Percentiles rank a stretch among this genome's conserved stretches.
Conservation (phyloP, 495 filamentous ascomycete genomes). For the Aspergillus nidulans region DNA sequence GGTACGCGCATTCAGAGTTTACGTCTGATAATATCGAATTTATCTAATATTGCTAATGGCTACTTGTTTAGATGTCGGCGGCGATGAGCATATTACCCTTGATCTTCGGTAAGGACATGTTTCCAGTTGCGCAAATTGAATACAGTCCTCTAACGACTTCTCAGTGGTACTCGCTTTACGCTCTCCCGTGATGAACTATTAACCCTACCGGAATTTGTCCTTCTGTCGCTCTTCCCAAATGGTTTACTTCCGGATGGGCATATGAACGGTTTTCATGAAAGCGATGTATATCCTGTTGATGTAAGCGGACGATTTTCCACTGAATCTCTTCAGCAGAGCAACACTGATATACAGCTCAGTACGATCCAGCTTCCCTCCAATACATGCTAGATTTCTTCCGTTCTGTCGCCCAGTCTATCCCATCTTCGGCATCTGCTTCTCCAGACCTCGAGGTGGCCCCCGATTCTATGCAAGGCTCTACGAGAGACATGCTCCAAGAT, state of each 20-base stretch:
- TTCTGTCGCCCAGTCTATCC: conserved; percentile 88
- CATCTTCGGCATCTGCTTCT: conserved; percentile 59
- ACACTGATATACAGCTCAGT: conserved; percentile 67
- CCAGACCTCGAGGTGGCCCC: conserved; percentile 62
- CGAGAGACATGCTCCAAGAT: conserved; percentile 74
- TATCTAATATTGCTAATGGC: conserved; percentile 12
- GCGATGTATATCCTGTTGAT: conserved; percentile 94
- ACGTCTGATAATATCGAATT: background rate
- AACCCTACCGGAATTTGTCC: conserved; percentile 93
- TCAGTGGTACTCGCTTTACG: conserved; percentile 85
- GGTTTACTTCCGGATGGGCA: conserved; percentile 96
- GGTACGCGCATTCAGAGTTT: conserved; percentile 49
- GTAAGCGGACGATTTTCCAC: conserved; percentile 52
- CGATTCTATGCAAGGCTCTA: conserved; percentile 63
- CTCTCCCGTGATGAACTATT: conserved; percentile 92
- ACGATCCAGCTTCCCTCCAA: conserved; percentile 90
- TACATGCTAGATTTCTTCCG: conserved; percentile 99
- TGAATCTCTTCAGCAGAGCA: conserved; percentile 22
- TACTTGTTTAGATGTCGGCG: conserved; percentile 61
- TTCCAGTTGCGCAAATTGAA: background rate
- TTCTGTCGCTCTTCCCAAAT: conserved; percentile 98
- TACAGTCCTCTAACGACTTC: conserved; percentile 13
- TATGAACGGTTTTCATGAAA: conserved; percentile 87
- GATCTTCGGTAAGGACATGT: conserved; percentile 70
- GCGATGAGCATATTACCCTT: conserved; percentile 92